Evolutionary conservation across 2,329 filamentous ascomycete genomes (phyloP).

Genomic region (Penicillium sp.): DNA sequence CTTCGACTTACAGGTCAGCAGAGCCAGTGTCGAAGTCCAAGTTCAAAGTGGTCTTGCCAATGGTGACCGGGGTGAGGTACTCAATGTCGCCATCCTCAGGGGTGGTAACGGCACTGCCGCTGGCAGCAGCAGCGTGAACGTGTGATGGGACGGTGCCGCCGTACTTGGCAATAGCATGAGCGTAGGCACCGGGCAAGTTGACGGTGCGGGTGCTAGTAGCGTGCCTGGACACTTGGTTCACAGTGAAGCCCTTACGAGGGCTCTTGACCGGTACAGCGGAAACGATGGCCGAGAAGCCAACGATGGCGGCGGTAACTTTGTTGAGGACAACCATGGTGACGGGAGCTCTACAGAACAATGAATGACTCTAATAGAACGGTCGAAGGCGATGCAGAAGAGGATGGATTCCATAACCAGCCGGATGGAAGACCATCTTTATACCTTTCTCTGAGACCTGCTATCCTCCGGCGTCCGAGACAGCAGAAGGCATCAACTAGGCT

Average conservation of each 20-base stretch:
- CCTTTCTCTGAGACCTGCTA: slow-evolving; percentile 5
- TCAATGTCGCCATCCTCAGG: slow-evolving; percentile 53
- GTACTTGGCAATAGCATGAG: slow-evolving; percentile 30
- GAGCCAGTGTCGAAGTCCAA: slow-evolving; percentile 70
- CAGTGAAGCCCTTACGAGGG: slow-evolving; percentile 30
- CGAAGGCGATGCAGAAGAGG: slow-evolving; percentile 16
- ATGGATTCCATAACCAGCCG: slow-evolving; percentile 9
- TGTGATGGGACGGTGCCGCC: slow-evolving; percentile 29
- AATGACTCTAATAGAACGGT: slow-evolving; percentile 9
- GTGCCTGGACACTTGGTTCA: slow-evolving; percentile 30
- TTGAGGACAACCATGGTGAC: slow-evolving; percentile 37
- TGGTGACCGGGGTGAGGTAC: slow-evolving; percentile 59
- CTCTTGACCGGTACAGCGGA: slow-evolving; percentile 29
- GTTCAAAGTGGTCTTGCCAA: slow-evolving; percentile 61
- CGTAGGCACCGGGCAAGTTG: slow-evolving; percentile 32
- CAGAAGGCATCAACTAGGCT: neutral
- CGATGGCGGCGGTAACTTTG: slow-evolving; percentile 27
- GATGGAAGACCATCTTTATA: slow-evolving; percentile 27
- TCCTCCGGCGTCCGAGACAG: neutral
- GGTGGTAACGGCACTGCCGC: slow-evolving; percentile 39
- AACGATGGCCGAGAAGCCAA: slow-evolving; percentile 28
- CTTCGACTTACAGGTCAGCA: slow-evolving; percentile 58
- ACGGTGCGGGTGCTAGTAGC: slow-evolving; percentile 20
- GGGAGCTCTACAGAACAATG: slow-evolving; percentile 9
- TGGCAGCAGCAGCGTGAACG: slow-evolving; percentile 32